phyloP scores from a whole-genome alignment of 495 filamentous ascomycete genomes.

The Penicillium antarcticum region DNA sequence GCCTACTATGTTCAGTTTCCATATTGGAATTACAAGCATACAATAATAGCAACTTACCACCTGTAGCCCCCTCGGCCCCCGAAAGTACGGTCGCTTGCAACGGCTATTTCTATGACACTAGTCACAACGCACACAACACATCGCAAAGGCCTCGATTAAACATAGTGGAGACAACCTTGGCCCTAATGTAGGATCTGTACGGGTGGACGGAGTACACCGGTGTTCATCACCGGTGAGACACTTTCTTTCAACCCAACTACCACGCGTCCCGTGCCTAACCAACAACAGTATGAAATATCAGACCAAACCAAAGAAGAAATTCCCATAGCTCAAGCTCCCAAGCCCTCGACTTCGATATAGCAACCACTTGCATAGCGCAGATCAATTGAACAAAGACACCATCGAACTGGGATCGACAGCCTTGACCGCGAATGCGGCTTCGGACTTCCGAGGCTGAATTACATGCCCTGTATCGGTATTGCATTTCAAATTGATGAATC shows the following conservation, averaged over 20 bases:
- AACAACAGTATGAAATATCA: too few species aligned
- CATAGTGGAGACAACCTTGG: not conserved
- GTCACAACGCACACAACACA: not conserved
- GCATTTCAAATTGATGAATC: not conserved
- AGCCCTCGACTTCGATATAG: too few species aligned
- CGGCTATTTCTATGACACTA: not conserved
- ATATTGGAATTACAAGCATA: too few species aligned
- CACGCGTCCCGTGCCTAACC: too few species aligned
- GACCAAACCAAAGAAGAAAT: too few species aligned
- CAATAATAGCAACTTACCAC: too few species aligned
- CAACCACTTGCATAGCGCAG: not conserved
- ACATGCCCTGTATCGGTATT: not conserved
- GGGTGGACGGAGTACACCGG: too few species aligned
- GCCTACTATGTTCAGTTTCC: too few species aligned
- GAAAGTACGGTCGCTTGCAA: not conserved
- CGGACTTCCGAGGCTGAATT: conserved; percentile 2
- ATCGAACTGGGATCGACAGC: not conserved
- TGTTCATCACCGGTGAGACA: not conserved
- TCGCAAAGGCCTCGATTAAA: not conserved
- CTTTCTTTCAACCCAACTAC: too few species aligned
- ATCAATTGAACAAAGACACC: not conserved
- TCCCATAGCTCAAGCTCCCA: too few species aligned
- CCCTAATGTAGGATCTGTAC: too few species aligned
- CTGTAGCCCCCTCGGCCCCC: too few species aligned
- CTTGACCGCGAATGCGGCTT: not conserved